Evolutionary conservation across 257 asterid species (phyloP).

Genomic region (Ilex asprella): DNA sequence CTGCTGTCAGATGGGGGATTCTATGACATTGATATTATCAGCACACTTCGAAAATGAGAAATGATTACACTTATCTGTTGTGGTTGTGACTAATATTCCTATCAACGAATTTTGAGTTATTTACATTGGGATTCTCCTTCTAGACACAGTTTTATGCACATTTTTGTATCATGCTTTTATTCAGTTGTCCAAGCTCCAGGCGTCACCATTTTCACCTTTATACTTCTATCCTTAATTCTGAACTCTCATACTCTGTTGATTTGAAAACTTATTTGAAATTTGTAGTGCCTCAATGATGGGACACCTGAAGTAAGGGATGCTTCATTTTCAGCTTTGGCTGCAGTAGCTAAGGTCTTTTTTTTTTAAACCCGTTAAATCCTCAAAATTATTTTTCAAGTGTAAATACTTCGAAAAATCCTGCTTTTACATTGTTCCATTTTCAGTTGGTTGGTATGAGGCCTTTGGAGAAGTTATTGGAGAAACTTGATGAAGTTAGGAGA

Average conservation of each 20-base stretch:
- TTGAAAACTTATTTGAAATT: constrained; percentile 10
- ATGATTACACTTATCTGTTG: no score
- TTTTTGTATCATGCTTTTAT: neutral
- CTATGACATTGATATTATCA: no score
- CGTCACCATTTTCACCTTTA: neutral
- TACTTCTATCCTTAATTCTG: neutral
- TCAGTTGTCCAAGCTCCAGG: neutral
- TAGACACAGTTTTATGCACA: no score
- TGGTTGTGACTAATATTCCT: no score
- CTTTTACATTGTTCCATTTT: constrained; percentile 15
- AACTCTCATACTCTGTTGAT: neutral
- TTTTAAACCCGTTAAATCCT: constrained; percentile 4
- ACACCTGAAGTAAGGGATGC: constrained; percentile 99
- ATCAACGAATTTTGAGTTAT: no score
- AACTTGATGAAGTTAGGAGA: constrained; percentile 87
- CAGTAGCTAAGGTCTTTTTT: constrained; percentile 77
- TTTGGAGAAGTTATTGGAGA: constrained; percentile 83
- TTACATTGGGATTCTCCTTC: no score
- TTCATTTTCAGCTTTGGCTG: constrained; percentile 91
- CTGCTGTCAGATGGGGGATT: neutral
- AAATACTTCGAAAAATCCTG: neutral
- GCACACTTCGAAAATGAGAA: no score
- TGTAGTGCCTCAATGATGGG: constrained; percentile 94
- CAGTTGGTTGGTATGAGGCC: constrained; percentile 99
- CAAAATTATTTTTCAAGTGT: neutral